Evolutionary conservation across 2,329 filamentous ascomycete genomes (phyloP).

Genomic region (Aspergillus candidus): DNA sequence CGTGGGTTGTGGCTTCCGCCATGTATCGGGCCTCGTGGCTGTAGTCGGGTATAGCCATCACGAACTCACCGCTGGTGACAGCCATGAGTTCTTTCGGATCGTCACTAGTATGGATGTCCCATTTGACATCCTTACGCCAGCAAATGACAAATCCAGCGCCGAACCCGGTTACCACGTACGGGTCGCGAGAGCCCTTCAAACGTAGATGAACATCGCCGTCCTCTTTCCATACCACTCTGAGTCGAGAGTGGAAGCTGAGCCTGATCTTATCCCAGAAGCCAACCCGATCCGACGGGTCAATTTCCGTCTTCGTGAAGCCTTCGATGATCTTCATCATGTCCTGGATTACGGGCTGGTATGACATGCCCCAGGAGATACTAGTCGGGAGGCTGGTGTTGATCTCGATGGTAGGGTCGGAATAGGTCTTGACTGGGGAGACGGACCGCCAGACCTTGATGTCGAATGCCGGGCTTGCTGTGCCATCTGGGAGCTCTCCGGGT

Average conservation of each 20-base stretch:
- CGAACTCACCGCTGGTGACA: slow-evolving; percentile 90
- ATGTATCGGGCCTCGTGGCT: slow-evolving; percentile 75
- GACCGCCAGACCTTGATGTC: slow-evolving; percentile 82
- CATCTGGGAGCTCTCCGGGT: slow-evolving; percentile 52
- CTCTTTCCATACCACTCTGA: slow-evolving; percentile 85
- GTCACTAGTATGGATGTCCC: slow-evolving; percentile 75
- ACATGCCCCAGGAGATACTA: slow-evolving; percentile 92
- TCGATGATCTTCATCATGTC: slow-evolving; percentile 99
- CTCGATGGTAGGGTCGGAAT: slow-evolving; percentile 83
- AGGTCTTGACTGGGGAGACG: slow-evolving; percentile 91
- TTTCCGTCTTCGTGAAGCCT: slow-evolving; percentile 90
- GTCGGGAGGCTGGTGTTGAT: slow-evolving; percentile 92
- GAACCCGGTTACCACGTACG: slow-evolving; percentile 85
- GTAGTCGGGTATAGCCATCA: slow-evolving; percentile 90
- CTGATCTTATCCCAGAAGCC: slow-evolving; percentile 99
- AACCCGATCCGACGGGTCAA: slow-evolving; percentile 87
- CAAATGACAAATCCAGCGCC: slow-evolving; percentile 97
- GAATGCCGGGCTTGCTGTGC: slow-evolving; percentile 59
- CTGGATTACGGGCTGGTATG: slow-evolving; percentile 94
- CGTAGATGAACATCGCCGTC: slow-evolving; percentile 93
- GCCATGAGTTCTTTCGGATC: slow-evolving; percentile 93
- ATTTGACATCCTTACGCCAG: slow-evolving; percentile 89
- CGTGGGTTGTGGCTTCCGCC: slow-evolving; percentile 37
- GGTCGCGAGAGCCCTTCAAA: slow-evolving; percentile 82
- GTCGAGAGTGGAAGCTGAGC: slow-evolving; percentile 84